These are phyloP conservation scores for Teratosphaeria zuluensis DNA, from an alignment of 2,329 filamentous ascomycete species.

Conservation along the genomic window DNA sequence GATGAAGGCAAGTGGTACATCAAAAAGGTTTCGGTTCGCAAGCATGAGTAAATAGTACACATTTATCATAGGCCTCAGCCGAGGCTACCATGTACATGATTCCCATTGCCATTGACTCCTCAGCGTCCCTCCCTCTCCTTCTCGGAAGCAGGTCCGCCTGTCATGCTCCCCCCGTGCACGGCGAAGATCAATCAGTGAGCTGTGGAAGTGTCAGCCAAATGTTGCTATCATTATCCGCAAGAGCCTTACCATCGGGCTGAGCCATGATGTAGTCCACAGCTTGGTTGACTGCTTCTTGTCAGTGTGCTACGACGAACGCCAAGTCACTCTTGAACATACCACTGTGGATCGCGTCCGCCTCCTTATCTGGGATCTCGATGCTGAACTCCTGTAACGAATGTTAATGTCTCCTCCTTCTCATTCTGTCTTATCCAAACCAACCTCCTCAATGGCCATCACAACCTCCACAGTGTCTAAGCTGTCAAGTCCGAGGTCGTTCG, in stretches of 20 bases:
- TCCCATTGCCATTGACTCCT: conserved; percentile 6
- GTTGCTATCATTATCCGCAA: conserved; percentile 13
- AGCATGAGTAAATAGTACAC: conserved; percentile 21
- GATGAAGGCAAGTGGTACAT: not conserved
- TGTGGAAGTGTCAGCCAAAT: conserved; percentile 29
- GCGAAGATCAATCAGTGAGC: conserved; percentile 20
- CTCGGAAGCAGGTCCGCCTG: not conserved
- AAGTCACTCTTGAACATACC: conserved; percentile 47
- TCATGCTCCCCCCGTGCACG: not conserved
- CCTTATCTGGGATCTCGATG: conserved; percentile 98
- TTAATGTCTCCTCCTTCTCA: conserved; percentile 25
- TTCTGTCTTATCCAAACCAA: conserved; percentile 27
- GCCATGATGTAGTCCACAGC: conserved; percentile 87
- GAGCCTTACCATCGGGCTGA: conserved; percentile 71
- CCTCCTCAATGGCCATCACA: conserved; percentile 99
- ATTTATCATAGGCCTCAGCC: conserved; percentile 15
- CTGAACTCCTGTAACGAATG: conserved; percentile 54
- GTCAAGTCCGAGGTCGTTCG: conserved; percentile 94
- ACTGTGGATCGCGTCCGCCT: conserved; percentile 87
- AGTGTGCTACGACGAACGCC: not conserved
- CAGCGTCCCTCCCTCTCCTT: conserved; percentile 7
- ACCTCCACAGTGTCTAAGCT: conserved; percentile 98
- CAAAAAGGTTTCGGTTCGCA: not conserved
- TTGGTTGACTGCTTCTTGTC: conserved; percentile 61
- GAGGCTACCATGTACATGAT: conserved; percentile 21